A percentile compares a stretch with the other conserved stretches of the same genome.
These are phyloP conservation scores for Sorghum bicolor DNA, from an alignment of 176 grass and related monocot genomes.

Conservation along the genomic window Sorghum_bicolor_NCBIv3 NC_012872.2:71810001-71810500, in stretches of 20 bases:
- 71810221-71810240: conserved; percentile 12
- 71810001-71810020: neutral
- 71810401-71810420: neutral
- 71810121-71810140: neutral
- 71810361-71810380: neutral
- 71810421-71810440: neutral
- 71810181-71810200: neutral
- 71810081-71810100: neutral
- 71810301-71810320: neutral
- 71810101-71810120: neutral
- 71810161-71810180: conserved; percentile 39
- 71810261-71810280: neutral
- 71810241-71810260: conserved; percentile 16
- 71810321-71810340: neutral
- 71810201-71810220: conserved; percentile 32
- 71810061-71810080: neutral
- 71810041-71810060: neutral
- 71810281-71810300: neutral
- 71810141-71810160: conserved; percentile 57
- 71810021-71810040: neutral
- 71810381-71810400: neutral
- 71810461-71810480: neutral
- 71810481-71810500: neutral
- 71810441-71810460: neutral
- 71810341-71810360: neutral